Evolutionary conservation across 2,329 filamentous ascomycete genomes (phyloP), one percentile per base, ranked within the genome.

Genomic region (Didymellaceae sp.): DNA sequence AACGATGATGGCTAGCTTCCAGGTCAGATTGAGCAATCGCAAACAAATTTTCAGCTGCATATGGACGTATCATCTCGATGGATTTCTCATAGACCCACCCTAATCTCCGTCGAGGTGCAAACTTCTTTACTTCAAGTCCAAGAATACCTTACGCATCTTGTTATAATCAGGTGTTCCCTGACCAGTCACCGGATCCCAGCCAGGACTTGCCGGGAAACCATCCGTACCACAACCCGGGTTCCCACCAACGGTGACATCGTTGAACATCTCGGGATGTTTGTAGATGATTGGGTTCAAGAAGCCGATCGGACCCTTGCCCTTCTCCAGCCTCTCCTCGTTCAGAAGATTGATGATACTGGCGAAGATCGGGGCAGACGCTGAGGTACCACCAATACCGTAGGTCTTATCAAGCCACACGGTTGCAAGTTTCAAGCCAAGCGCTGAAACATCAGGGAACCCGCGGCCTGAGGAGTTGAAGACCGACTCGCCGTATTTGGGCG

Each of bases 211-310:
- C 13, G 59, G 55, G 38, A 71, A 68, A 2, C 62, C 68, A 13
- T 52, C 35, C 0, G 63, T 69, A 16, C 61, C 65, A 49, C 74
- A 75, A 0, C 74, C 72, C 11, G 52, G 63, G 4, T 63, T 64
- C 0, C 56, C 54, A 8, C 74, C 72, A 9, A 55, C 40, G 33
- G 50, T 68, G 53, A 63, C 74, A 55, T 84, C 81, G 2, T 72
- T 80, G 26, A 63, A 59, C 1, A 72, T 78, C 22, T 55, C 52
- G 21, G 69, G 62, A 34, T 73, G 72, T 11, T 75, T 76, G 60
- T 85, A 86, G 1, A 85, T 65, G 75, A 78, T 82, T 0, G 81
- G 82, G 56, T 85, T 85, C 37, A 85, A 53, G 72, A 84, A 84
- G 0, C 83, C 82, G 46, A 85, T 66, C 0, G 76, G 67, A 0